Evolutionary conservation across 352 stramenopile species (phyloP).

Genomic region (Blastocystis sp.): DNA sequence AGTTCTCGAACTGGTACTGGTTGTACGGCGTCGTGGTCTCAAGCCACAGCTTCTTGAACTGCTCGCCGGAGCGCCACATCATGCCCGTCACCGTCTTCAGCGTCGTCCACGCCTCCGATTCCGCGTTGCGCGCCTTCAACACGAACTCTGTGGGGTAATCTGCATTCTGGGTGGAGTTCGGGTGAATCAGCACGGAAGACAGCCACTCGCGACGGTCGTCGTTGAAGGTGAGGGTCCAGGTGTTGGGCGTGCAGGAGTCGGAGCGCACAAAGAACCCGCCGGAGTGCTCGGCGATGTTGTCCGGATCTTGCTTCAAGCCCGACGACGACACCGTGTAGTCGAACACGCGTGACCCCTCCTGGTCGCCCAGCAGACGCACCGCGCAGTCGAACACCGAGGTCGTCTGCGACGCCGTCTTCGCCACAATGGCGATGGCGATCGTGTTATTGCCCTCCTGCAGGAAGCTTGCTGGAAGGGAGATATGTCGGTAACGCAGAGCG

Average conservation of each 20-base stretch:
- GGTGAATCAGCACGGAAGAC: conserved; percentile 7
- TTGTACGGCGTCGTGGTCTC: conserved; percentile 40
- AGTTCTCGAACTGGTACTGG: conserved; percentile 6
- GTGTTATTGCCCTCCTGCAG: conserved; percentile 27
- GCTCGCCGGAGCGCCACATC: neutral
- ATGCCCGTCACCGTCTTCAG: conserved; percentile 11
- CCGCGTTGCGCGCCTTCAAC: conserved; percentile 43
- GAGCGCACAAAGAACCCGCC: neutral
- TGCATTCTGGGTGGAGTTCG: neutral
- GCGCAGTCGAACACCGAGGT: conserved; percentile 26
- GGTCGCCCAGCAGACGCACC: conserved; percentile 15
- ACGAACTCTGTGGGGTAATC: neutral
- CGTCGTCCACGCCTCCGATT: neutral
- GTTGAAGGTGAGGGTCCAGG: conserved; percentile 45
- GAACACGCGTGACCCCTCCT: conserved; percentile 31
- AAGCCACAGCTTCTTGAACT: conserved; percentile 13
- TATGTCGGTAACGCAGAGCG: neutral
- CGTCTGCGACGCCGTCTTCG: neutral
- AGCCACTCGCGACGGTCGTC: conserved; percentile 65
- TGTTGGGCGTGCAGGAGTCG: conserved; percentile 13
- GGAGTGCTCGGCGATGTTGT: conserved; percentile 18
- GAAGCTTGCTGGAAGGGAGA: conserved; percentile 1
- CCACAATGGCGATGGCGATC: conserved; percentile 12
- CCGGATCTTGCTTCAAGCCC: neutral
- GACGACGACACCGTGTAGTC: conserved; percentile 14